phyloP scores from a whole-genome alignment of 1,284 basidiomycete species.

The Cutaneotrichosporon sp. region DNA sequence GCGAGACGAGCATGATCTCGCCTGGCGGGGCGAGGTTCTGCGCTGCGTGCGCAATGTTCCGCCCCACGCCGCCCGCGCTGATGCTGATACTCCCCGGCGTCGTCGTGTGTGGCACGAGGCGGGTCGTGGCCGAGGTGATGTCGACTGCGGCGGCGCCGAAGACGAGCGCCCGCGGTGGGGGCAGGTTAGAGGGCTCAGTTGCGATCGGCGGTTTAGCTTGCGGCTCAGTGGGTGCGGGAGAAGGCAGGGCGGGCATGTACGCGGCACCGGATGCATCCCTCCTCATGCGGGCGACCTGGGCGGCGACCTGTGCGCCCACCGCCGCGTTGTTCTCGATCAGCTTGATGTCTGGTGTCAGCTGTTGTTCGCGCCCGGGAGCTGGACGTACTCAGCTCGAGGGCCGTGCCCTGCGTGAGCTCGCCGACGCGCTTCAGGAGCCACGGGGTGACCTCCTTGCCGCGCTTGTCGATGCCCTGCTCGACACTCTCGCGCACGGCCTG shows the following conservation, averaged over 20 bases:
- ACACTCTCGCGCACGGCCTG: slow-evolving; percentile 83
- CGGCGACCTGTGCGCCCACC: slow-evolving; percentile 80
- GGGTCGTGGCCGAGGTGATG: slow-evolving; percentile 63
- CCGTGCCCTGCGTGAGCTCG: slow-evolving; percentile 75
- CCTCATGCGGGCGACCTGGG: slow-evolving; percentile 66
- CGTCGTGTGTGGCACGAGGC: slow-evolving; percentile 63
- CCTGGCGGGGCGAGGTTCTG: slow-evolving; percentile 36
- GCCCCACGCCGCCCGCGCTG: slow-evolving; percentile 84
- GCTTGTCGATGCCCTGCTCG: slow-evolving; percentile 73
- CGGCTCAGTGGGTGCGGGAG: not conserved
- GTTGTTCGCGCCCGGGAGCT: too few species aligned
- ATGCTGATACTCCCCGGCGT: slow-evolving; percentile 73
- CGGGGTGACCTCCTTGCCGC: slow-evolving; percentile 91
- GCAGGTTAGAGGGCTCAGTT: slow-evolving; percentile 17
- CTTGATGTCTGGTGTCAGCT: slow-evolving; percentile 67
- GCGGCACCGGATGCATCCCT: slow-evolving; percentile 34
- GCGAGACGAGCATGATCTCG: slow-evolving; percentile 55
- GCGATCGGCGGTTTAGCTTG: not conserved
- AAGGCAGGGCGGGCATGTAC: slow-evolving; percentile 13
- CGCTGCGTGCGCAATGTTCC: slow-evolving; percentile 91
- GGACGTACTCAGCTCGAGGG: slow-evolving; percentile 69
- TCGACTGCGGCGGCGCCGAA: slow-evolving; percentile 85
- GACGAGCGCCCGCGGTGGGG: slow-evolving; percentile 60
- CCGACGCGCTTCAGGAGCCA: slow-evolving; percentile 87
- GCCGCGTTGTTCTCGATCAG: slow-evolving; percentile 89